Base-by-base conservation (phyloP, 371 early-diverging fungal genomes). In the Mucor racemosus region DNA sequence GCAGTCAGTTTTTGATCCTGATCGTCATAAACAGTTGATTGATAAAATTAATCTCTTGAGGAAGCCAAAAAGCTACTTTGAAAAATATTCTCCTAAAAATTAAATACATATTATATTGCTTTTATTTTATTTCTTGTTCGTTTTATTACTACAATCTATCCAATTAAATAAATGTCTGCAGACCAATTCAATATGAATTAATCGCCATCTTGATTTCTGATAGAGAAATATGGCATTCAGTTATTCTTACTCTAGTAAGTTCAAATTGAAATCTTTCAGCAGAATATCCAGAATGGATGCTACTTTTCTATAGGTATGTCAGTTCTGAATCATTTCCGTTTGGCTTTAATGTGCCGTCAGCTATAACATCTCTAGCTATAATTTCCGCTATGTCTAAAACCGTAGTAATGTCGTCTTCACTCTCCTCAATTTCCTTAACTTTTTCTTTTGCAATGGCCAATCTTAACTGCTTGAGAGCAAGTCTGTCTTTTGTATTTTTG, bases 181-280 rank as follows among this genome's bases (percentile, higher is more conserved):
- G n/a, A n/a, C n/a, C n/a, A n/a, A n/a, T n/a, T n/a, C n/a, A n/a
- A n/a, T n/a, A n/a, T n/a, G n/a, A n/a, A n/a, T n/a, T n/a, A n/a
- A n/a, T n/a, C n/a, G n/a, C n/a, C n/a, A n/a, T n/a, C n/a, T n/a
- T n/a, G n/a, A n/a, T n/a, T n/a, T n/a, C n/a, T n/a, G n/a, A n/a
- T n/a, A n/a, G n/a, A n/a, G n/a, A n/a, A n/a, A n/a, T n/a, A n/a
- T n/a, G n/a, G n/a, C n/a, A n/a, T n/a, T n/a, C n/a, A n/a, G n/a
- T n/a, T n/a, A n/a, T n/a, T n/a, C 57, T 61, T 67, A 67, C 62
- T 67, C 56, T 67, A 67, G 44, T 62, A 67, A 55, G 46, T 26
- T 55, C 60, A 66, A 55, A 44, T 66, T 60, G 44, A 38, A 60
- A 60, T 57, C 57, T 67, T 66, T 66, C 55, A 66, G 57, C 44